Percentiles rank a stretch among this genome's conserved stretches.
Conservation (phyloP, 2,329 filamentous ascomycete species). For the Lecanoromycetidae sp. region DNA sequence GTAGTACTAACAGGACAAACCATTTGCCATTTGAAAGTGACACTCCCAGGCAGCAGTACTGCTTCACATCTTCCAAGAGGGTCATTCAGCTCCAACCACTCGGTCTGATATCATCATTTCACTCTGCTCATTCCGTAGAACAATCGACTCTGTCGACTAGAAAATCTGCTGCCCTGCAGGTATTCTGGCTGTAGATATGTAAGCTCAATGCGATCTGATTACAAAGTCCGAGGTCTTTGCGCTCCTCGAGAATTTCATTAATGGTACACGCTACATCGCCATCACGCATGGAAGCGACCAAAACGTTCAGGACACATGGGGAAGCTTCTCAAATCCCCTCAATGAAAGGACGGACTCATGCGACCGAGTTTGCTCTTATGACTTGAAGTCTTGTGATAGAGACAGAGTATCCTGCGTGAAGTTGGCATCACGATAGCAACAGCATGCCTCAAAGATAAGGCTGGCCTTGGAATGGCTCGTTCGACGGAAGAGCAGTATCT, state of each 20-base stretch:
- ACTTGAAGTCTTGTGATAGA: constrained; percentile 4
- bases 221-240: not conserved
- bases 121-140: not conserved
- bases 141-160: not conserved
- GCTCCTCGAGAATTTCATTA: constrained; percentile 1
- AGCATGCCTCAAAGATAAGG: not conserved
- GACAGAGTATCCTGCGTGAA: not conserved
- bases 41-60: constrained; percentile 2
- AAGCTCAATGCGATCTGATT: constrained; percentile 1
- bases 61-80: constrained; percentile 3
- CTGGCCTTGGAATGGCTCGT: constrained; percentile 1
- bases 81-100: not conserved
- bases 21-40: not conserved
- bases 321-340: constrained; percentile 2
- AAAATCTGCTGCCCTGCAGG: not conserved
- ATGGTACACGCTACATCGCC: not conserved
- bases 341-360: not conserved
- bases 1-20: too few species aligned
- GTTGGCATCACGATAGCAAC: constrained; percentile 2
- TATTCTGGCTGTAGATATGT: not conserved
- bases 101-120: not conserved
- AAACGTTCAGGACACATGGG: not conserved
- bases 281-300: not conserved
- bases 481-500: constrained; percentile 4
- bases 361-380: constrained; percentile 2